Conservation (phyloP, 345 rosid genomes). For the Durio zibethinus region DNA sequence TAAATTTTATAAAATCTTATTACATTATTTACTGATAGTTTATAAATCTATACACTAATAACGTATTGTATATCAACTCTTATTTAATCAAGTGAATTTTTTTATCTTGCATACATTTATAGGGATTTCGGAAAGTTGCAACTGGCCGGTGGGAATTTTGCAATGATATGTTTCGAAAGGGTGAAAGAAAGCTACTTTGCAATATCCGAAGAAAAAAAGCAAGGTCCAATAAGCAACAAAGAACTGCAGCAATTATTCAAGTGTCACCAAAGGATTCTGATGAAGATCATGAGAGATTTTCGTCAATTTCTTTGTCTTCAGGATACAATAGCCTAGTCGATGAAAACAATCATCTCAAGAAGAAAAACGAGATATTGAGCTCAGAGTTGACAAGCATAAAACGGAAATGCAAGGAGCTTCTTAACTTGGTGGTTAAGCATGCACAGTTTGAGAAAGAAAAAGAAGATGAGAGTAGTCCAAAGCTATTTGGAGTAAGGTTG, state of each 20-base stretch:
- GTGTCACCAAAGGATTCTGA: conserved; percentile 28
- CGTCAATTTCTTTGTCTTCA: conserved; percentile 52
- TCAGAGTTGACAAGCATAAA: conserved; percentile 56
- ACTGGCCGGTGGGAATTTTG: conserved; percentile 81
- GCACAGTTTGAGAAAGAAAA: conserved; percentile 30
- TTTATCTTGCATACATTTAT: neutral
- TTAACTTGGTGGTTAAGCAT: conserved; percentile 49
- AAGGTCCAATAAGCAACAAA: conserved; percentile 44
- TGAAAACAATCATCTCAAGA: conserved; percentile 64
- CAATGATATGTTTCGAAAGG: conserved; percentile 72
- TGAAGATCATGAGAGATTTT: conserved; percentile 61
- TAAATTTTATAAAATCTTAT: too few relatives aligned
- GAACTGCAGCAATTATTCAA: conserved; percentile 19
- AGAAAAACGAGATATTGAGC: conserved; percentile 51
- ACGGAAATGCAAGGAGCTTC: conserved; percentile 61
- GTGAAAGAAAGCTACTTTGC: conserved; percentile 51
- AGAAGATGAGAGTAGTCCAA: conserved; percentile 35
- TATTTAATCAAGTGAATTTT: too few relatives aligned
- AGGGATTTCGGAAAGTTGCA: conserved; percentile 81
- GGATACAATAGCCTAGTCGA: conserved; percentile 43
- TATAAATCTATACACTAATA: too few relatives aligned
- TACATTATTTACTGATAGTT: too few relatives aligned
- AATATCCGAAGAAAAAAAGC: conserved; percentile 68
- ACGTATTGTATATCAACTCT: too few relatives aligned
- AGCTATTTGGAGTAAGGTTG: conserved; percentile 71